Conservation (phyloP, 306 rosid genomes). For the Psophocarpus tetragonolobus region DNA sequence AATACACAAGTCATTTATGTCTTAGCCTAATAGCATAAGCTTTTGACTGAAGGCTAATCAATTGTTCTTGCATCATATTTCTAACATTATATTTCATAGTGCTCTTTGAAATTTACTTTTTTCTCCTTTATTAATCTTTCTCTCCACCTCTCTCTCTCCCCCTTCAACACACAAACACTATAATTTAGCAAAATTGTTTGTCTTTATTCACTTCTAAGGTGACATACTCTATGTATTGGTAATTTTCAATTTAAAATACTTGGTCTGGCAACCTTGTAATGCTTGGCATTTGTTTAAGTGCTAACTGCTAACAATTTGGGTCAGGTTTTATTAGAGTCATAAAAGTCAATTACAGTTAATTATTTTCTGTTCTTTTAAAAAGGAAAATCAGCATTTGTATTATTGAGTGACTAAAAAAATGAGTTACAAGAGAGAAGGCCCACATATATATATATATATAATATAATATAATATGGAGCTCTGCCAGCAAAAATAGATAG, state of each 20-base stretch:
- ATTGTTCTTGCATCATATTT: neutral
- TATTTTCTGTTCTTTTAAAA: no score
- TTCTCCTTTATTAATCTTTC: neutral
- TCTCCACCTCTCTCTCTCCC: neutral
- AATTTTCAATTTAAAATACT: neutral
- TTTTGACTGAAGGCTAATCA: neutral
- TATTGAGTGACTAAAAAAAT: no score
- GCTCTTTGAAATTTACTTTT: neutral
- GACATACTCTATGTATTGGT: neutral
- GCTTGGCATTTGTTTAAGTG: neutral
- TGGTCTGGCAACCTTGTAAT: neutral
- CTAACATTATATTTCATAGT: neutral
- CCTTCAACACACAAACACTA: neutral
- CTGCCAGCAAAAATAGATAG: no score
- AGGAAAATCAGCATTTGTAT: no score
- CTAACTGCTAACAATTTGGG: neutral
- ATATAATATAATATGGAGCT: no score
- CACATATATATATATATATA: no score
- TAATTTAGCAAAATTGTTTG: neutral
- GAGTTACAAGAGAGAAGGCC: no score
- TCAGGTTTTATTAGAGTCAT: neutral
- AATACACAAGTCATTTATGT: neutral
- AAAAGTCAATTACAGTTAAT: no score
- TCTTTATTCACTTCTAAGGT: neutral
- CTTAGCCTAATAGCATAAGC: neutral